Conservation (phyloP, 75 land plant genomes). For the Pinus tabuliformis region DNA sequence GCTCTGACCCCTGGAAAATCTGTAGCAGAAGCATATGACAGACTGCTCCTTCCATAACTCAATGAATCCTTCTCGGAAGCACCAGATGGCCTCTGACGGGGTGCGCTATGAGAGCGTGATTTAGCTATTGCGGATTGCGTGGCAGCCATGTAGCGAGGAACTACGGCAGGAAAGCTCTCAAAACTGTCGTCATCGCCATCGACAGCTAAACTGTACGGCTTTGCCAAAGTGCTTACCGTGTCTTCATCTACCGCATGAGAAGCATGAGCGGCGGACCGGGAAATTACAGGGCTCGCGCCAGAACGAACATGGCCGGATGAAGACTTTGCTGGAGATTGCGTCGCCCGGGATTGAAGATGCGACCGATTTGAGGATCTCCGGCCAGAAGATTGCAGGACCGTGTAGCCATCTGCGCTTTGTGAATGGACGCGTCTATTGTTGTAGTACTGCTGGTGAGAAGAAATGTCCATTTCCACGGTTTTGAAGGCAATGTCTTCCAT, state of each 20-base stretch:
- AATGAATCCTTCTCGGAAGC: no score
- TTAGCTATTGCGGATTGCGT: slow-evolving; percentile 90
- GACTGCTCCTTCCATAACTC: no score
- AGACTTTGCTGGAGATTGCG: neutral
- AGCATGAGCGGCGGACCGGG: neutral
- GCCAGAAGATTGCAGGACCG: no score
- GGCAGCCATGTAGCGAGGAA: slow-evolving; percentile 88
- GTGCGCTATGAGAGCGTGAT: slow-evolving; percentile 33
- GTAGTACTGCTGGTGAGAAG: no score
- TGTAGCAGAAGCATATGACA: no score
- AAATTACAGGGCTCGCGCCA: neutral
- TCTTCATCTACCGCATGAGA: neutral
- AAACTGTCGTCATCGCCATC: neutral
- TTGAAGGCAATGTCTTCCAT: neutral
- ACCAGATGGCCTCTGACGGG: slow-evolving; percentile 15
- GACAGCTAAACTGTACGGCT: neutral
- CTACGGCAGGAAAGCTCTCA: neutral
- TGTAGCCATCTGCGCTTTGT: no score
- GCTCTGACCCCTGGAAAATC: no score
- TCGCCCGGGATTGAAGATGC: neutral
- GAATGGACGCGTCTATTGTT: no score
- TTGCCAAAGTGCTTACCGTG: neutral
- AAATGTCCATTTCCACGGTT: no score
- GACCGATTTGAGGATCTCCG: no score
- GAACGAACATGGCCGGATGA: neutral